Percentiles rank a stretch among this genome's conserved stretches.
Evolutionary conservation across 257 asterid genomes (phyloP).

Genomic region (Solanum habrochaites): DNA sequence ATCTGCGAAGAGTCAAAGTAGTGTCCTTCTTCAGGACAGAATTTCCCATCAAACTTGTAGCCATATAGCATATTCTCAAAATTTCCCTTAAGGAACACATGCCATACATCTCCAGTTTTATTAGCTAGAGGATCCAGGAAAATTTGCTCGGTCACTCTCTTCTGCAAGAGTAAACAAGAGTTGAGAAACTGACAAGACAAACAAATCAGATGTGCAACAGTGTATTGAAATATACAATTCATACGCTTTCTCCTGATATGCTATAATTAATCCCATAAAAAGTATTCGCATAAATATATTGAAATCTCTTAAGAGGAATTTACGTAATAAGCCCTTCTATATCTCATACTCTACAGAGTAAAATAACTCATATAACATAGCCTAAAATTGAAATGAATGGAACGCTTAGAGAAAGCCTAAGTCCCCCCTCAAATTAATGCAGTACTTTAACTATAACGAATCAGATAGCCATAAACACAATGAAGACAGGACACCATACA

Average conservation of each 20-base stretch:
- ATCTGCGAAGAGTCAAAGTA: constrained; percentile 64
- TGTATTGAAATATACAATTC: neutral
- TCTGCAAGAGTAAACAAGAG: constrained; percentile 30
- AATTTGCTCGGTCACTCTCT: constrained; percentile 71
- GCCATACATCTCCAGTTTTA: constrained; percentile 98
- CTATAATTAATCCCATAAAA: neutral
- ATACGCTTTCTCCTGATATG: neutral
- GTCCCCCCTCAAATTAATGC: neutral
- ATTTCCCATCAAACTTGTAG: constrained; percentile 63
- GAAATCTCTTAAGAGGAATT: neutral
- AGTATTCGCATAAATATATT: neutral
- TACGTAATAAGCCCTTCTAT: neutral
- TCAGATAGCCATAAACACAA: no score
- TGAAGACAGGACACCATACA: neutral
- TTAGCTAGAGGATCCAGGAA: constrained; percentile 51
- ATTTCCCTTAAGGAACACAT: constrained; percentile 77
- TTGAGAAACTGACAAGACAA: neutral
- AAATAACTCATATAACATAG: neutral
- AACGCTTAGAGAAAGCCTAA: neutral
- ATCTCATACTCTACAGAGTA: neutral
- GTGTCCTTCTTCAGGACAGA: constrained; percentile 73
- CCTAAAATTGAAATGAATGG: neutral
- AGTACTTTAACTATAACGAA: neutral
- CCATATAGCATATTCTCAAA: constrained; percentile 70
- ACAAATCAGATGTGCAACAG: neutral